Percentiles rank a stretch among this genome's conserved stretches.
Evolutionary conservation across 164 flowering plant species (phyloP).

Genomic region (Annona cherimola): DNA sequence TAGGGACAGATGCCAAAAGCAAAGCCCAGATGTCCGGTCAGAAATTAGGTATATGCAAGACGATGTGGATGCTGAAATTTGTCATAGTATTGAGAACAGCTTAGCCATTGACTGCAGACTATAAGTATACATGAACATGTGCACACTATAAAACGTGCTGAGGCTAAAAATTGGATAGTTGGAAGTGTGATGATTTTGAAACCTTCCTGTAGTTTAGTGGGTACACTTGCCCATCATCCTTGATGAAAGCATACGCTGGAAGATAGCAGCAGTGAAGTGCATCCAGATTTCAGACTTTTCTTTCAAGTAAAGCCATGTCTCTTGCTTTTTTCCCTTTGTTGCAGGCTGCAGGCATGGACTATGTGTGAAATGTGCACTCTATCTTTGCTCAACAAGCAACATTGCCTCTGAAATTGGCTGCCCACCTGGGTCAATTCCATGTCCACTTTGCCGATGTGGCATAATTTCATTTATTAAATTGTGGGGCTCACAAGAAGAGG

Average conservation of each 20-base stretch:
- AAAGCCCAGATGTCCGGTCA: too few relatives aligned
- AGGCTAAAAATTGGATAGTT: background rate
- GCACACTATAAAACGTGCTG: background rate
- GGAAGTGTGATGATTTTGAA: background rate
- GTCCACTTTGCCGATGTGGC: conserved; percentile 87
- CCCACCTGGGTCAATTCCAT: conserved; percentile 84
- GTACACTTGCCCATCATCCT: background rate
- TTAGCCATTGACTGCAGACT: background rate
- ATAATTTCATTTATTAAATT: conserved; percentile 59
- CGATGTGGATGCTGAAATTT: too few relatives aligned
- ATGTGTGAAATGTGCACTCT: conserved; percentile 84
- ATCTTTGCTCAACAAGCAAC: conserved; percentile 81
- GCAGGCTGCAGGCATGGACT: conserved; percentile 88
- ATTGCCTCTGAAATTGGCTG: conserved; percentile 48
- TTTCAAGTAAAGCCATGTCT: background rate
- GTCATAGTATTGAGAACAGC: too few relatives aligned
- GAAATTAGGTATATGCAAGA: too few relatives aligned
- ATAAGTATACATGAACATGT: background rate
- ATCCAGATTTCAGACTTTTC: background rate
- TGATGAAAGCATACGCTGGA: background rate
- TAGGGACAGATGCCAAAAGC: too few relatives aligned
- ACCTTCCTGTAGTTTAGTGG: background rate
- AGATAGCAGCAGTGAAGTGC: background rate
- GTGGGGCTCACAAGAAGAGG: conserved; percentile 52
- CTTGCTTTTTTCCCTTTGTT: conserved; percentile 6